Percentiles rank a stretch among this genome's conserved stretches.
Evolutionary conservation across 768 basidiomycete species (phyloP).

Genomic region (Crucibulum laeve): DNA sequence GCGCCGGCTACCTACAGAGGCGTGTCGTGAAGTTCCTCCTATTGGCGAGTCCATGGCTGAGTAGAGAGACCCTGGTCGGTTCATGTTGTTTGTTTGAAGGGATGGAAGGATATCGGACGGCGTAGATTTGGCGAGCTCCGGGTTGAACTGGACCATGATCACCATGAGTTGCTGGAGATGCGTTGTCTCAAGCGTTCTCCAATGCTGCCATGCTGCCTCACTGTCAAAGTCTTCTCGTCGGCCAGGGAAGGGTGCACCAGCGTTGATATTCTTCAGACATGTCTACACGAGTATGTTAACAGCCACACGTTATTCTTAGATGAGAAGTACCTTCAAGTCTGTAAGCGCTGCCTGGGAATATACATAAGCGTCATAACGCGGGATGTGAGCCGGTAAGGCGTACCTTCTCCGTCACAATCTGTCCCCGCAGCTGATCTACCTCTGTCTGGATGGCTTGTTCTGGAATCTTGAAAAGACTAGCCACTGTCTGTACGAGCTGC

Average conservation of each 20-base stretch:
- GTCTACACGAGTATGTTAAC: conserved; percentile 42
- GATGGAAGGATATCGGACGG: conserved; percentile 48
- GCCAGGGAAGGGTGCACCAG: conserved; percentile 79
- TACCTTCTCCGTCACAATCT: conserved; percentile 76
- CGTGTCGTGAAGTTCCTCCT: conserved; percentile 39
- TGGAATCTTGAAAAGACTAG: conserved; percentile 69
- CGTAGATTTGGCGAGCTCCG: conserved; percentile 78
- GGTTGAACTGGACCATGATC: conserved; percentile 80
- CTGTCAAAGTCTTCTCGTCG: conserved; percentile 82
- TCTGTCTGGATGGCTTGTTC: conserved; percentile 67
- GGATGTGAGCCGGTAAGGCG: background rate
- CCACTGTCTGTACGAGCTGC: conserved; percentile 68
- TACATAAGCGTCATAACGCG: background rate
- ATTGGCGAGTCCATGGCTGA: conserved; percentile 31
- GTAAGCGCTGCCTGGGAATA: conserved; percentile 66
- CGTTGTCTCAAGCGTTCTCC: conserved; percentile 77
- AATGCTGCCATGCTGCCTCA: conserved; percentile 80
- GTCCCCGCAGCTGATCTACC: conserved; percentile 57
- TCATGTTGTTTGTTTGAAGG: conserved; percentile 38
- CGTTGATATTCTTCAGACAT: conserved; percentile 88
- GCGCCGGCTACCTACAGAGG: conserved; percentile 64
- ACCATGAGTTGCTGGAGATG: conserved; percentile 87
- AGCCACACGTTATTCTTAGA: background rate
- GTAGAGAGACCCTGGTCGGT: conserved; percentile 58
- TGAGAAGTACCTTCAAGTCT: conserved; percentile 69